Conservation (phyloP, 371 early-diverging fungal genomes). For the Sporodiniella umbellata region DNA sequence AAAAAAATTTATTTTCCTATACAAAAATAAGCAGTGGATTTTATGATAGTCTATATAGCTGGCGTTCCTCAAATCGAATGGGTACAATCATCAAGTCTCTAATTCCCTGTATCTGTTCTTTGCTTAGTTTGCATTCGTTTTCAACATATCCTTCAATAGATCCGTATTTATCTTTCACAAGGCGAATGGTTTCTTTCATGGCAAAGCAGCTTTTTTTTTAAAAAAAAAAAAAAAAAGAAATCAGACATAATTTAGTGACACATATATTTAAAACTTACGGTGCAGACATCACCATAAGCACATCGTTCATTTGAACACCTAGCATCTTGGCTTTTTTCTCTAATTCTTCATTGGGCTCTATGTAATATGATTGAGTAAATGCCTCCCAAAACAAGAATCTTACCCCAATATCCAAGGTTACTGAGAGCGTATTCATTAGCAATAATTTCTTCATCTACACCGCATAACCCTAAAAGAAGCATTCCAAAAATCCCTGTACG, state of each 20-base stretch:
- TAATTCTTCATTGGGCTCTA: conserved; percentile 37
- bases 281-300: conserved; percentile 46
- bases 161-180: conserved; percentile 23
- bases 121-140: conserved; percentile 31
- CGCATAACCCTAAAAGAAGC: conserved; percentile 67
- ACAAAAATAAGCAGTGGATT: background rate
- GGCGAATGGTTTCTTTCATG: conserved; percentile 42
- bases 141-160: conserved; percentile 28
- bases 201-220: conserved; percentile 26
- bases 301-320: conserved; percentile 28
- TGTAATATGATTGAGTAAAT: background rate
- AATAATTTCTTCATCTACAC: conserved; percentile 72
- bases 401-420: conserved; percentile 50
- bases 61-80: conserved; percentile 44
- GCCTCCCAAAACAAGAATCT: too few species aligned
- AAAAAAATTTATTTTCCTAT: conserved; percentile 1
- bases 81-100: conserved; percentile 41
- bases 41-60: conserved; percentile 28
- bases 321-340: conserved; percentile 32
- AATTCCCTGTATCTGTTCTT: conserved; percentile 27
- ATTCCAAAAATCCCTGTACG: conserved; percentile 81
- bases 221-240: too few species aligned
- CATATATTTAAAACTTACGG: conserved; percentile 28
- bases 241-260: background rate
- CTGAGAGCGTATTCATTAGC: conserved; percentile 74